phyloP scores from a whole-genome alignment of 78 protist species.

The Corallochytrium limacisporum region DNA sequence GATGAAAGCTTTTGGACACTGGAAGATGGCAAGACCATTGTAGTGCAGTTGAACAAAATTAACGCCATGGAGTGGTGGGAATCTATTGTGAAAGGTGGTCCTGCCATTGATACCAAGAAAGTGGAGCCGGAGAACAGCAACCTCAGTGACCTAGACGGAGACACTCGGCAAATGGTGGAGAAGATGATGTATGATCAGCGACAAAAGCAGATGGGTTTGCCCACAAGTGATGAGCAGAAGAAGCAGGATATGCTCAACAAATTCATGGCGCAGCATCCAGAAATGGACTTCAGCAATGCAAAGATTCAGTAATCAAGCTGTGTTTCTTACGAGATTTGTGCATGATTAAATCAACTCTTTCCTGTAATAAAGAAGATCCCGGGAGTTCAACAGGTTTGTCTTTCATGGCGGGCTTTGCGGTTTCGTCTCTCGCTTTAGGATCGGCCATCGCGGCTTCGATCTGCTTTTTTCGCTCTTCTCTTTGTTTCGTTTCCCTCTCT shows the following conservation, averaged over 20 bases:
- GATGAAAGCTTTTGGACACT: constrained; percentile 42
- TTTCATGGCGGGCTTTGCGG: no score
- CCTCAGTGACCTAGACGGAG: constrained; percentile 48
- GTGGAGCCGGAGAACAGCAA: constrained; percentile 47
- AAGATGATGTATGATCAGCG: constrained; percentile 71
- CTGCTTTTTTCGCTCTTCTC: no score
- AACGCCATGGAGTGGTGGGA: constrained; percentile 65
- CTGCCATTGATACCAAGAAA: constrained; percentile 26
- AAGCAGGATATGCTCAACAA: constrained; percentile 51
- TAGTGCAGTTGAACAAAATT: neutral
- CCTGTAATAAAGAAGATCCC: no score
- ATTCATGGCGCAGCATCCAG: constrained; percentile 50
- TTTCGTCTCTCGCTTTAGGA: no score
- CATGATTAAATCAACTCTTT: no score
- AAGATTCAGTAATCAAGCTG: constrained; percentile 19
- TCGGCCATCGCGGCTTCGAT: no score
- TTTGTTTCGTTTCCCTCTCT: no score
- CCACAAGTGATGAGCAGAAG: constrained; percentile 55
- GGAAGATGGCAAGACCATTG: constrained; percentile 18
- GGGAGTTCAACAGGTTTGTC: no score
- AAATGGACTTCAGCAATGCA: constrained; percentile 52
- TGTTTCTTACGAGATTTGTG: no score
- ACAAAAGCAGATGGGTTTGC: constrained; percentile 49
- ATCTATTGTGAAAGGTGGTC: constrained; percentile 21
- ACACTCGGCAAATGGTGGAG: constrained; percentile 49